Conservation (phyloP, 176 grass and related monocot species). For the Juncus effusus region DNA sequence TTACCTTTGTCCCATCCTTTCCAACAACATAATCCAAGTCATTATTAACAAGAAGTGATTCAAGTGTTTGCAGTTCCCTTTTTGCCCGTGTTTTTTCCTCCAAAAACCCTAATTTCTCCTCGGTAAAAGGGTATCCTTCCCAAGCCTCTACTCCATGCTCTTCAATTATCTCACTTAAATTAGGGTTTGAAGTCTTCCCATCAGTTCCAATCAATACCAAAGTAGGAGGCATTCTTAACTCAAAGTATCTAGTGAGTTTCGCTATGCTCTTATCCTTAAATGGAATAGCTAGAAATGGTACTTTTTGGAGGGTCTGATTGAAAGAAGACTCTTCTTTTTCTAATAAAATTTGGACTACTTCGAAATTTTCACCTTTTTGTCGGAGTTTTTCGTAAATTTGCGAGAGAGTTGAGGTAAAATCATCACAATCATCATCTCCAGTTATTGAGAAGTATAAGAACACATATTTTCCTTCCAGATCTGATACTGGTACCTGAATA, state of each 20-base stretch:
- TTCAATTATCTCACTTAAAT: conserved; percentile 56
- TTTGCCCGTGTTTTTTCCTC: conserved; percentile 54
- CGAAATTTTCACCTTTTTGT: conserved; percentile 68
- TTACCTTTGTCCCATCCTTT: conserved; percentile 53
- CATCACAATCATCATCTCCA: conserved; percentile 6
- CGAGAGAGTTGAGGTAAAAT: conserved; percentile 53
- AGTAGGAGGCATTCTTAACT: conserved; percentile 47
- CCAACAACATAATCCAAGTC: conserved; percentile 60
- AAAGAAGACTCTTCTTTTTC: conserved; percentile 43
- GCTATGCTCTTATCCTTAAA: conserved; percentile 51
- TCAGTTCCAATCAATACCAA: conserved; percentile 74
- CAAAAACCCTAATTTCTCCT: conserved; percentile 62
- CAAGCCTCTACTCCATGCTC: conserved; percentile 63
- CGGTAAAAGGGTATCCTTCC: conserved; percentile 69
- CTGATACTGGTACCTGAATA: conserved; percentile 57
- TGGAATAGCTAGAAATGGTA: conserved; percentile 81
- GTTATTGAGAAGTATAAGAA: conserved; percentile 54
- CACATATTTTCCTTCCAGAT: conserved; percentile 68
- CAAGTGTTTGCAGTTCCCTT: conserved; percentile 53
- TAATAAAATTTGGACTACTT: conserved; percentile 58
- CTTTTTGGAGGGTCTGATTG: conserved; percentile 40
- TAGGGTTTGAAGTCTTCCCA: conserved; percentile 65
- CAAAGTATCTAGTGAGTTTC: conserved; percentile 69
- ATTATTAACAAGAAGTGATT: conserved; percentile 63
- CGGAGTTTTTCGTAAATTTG: conserved; percentile 67